phyloP scores from a whole-genome alignment of 1,284 basidiomycete genomes.

The Tilletia walkeri region DNA sequence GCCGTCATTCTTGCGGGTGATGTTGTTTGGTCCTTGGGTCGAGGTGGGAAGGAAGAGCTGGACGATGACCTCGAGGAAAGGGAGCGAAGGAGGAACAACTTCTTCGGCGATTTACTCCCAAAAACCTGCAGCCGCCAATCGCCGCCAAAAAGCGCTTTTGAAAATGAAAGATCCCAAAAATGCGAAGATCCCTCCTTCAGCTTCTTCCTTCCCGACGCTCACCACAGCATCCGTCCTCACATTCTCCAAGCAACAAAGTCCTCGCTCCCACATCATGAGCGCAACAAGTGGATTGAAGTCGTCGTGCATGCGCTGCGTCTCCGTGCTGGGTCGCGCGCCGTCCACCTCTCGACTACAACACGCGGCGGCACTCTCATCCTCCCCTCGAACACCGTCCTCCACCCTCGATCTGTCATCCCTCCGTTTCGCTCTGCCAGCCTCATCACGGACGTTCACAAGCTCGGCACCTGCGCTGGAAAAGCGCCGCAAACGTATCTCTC shows the following conservation, averaged over 20 bases:
- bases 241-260: not conserved
- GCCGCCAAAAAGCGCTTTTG: no score
- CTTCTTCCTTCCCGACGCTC: not conserved
- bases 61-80: not conserved
- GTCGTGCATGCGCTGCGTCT: constrained; percentile 8
- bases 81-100: not conserved
- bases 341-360: no score
- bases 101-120: no score
- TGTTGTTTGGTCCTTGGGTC: not conserved
- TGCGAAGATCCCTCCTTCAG: no score
- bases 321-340: not conserved
- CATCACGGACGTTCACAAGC: constrained; percentile 28
- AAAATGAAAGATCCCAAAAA: no score
- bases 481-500: constrained; percentile 37
- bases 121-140: no score
- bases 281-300: not conserved
- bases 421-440: not conserved
- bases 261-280: not conserved
- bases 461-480: constrained; percentile 33
- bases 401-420: not conserved
- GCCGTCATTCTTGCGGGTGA: not conserved
- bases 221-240: not conserved
- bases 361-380: not conserved
- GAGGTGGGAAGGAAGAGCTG: no score
- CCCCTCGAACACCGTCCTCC: not conserved